phyloP scores from a whole-genome alignment of 176 grass and related monocot genomes.

The Saccharum spontaneum region DNA sequence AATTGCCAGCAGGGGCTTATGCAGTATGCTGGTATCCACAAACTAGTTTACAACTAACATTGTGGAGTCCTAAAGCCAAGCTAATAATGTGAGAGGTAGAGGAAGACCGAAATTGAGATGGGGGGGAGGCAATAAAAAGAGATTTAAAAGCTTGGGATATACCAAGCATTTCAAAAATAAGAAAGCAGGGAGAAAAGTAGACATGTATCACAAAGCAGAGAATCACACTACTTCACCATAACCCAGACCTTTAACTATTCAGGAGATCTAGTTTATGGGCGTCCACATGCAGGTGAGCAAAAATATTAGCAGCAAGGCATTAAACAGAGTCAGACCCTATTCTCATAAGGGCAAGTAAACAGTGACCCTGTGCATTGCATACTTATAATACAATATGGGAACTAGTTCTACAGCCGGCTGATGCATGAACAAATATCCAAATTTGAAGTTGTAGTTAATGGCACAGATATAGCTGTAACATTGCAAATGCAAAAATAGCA shows the following conservation, averaged over 20 bases:
- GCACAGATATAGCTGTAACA: neutral
- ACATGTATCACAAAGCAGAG: neutral
- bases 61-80: too few species aligned
- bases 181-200: neutral
- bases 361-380: neutral
- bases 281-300: neutral
- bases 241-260: neutral
- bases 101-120: too few species aligned
- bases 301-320: neutral
- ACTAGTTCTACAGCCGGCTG: neutral
- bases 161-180: neutral
- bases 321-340: neutral
- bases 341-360: neutral
- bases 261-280: neutral
- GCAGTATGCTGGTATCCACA: neutral
- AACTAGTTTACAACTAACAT: neutral
- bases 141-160: too few species aligned
- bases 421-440: conserved; percentile 29
- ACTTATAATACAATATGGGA: neutral
- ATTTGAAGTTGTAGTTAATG: neutral
- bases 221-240: neutral
- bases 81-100: too few species aligned
- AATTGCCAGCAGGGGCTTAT: neutral
- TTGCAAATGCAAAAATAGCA: neutral
- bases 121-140: too few species aligned